Conservation (phyloP, 163 green algal species). For the Scenedesmus sp. region DNA sequence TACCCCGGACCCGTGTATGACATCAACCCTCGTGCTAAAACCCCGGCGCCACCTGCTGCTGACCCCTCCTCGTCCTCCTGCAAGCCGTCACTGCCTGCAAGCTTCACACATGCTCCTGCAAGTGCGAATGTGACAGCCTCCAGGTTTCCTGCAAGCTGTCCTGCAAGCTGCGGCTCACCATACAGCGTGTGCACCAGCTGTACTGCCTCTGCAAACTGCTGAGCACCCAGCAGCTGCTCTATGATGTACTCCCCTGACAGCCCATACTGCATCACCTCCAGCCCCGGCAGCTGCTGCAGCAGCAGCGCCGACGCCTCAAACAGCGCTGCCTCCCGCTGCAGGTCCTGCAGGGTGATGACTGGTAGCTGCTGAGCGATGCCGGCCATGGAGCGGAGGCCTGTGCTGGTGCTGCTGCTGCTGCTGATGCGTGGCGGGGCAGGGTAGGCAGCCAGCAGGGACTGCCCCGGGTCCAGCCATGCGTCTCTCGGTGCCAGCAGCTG, state of each 20-base stretch:
- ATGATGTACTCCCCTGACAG: conserved; percentile 65
- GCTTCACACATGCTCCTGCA: conserved; percentile 54
- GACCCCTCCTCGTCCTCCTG: neutral
- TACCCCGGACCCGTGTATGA: conserved; percentile 42
- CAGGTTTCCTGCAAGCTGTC: conserved; percentile 55
- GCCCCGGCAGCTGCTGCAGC: conserved; percentile 55
- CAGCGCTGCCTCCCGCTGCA: conserved; percentile 68
- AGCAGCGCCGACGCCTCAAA: conserved; percentile 59
- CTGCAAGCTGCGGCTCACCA: conserved; percentile 45
- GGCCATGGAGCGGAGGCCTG: neutral
- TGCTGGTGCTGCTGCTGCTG: conserved; percentile 4
- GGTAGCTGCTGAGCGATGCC: neutral
- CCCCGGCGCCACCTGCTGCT: neutral
- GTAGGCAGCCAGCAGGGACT: conserved; percentile 61
- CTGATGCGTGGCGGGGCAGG: conserved; percentile 18
- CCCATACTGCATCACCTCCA: conserved; percentile 52
- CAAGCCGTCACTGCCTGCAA: neutral
- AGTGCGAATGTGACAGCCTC: conserved; percentile 54
- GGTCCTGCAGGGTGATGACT: conserved; percentile 56
- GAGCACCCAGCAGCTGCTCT: conserved; percentile 64
- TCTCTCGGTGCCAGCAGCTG: conserved; percentile 65
- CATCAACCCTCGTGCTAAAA: conserved; percentile 6
- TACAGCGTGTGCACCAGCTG: conserved; percentile 61
- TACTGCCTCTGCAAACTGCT: conserved; percentile 66
- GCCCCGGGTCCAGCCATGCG: conserved; percentile 72